Base-by-base conservation (phyloP, 164 flowering plant genomes). In the Echeveria elegans region DNA sequence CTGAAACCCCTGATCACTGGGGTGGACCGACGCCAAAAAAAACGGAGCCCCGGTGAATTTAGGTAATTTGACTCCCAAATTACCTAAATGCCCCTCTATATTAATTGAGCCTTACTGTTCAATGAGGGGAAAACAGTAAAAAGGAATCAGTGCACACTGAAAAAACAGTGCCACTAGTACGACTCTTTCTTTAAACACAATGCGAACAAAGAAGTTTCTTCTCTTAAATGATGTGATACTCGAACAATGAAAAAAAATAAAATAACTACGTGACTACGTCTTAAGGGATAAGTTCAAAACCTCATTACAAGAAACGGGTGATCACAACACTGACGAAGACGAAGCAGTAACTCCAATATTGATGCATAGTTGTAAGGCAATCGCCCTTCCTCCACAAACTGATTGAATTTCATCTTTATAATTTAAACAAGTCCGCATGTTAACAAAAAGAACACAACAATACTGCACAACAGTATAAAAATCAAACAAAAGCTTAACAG, bases 301-400 rank as follows among this genome's bases (percentile, higher is more conserved):
- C 99, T 94, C 96, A 94, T 87, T 52, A 94, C 99, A 75, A 94
- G 96, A 79, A 88, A 94, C 56, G 99, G 99, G 77, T 94, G 99
- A 74, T 94, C 97, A 80, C 99, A 94, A 75, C 99, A 94, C 77
- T 94, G 99, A 32, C 97, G 97, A 74, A 94, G 99, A 72, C 99
- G 97, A 70, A 95, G 80, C 68, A 95, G 92, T 67, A 95, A 78
- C 83, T 95, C 99, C 85, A 95, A 76, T 72, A 94, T 94, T 53
- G 97, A 91, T 58, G 99, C 99, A 80, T 94, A 94, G 80, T 94
- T 94, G 73, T 94, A 97, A 73, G 91, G 93, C 69, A 91, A 94
- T 31, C 88, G 80, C 43, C 99, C 99, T 89, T 95, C 94, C 81
- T 89, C 93, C 72, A 95, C 96, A 84, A 91, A 94, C 72, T 90